Percentiles rank a stretch among this genome's conserved stretches.
Conservation (phyloP, 176 grass and related monocot genomes). For the Microstegium vimineum region DNA sequence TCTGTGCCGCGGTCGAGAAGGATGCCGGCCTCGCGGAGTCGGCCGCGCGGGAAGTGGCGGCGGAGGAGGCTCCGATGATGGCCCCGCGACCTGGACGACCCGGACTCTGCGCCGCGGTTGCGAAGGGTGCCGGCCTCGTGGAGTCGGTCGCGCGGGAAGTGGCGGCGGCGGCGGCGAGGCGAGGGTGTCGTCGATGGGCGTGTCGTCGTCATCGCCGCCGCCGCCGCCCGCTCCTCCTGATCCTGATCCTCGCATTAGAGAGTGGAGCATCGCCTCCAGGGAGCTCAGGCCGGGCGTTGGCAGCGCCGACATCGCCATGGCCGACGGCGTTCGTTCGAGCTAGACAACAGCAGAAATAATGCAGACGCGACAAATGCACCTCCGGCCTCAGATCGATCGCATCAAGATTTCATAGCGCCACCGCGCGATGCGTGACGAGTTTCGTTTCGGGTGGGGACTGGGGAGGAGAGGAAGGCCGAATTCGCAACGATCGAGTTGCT, state of each 20-base stretch:
- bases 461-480: neutral
- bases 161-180: constrained; percentile 14
- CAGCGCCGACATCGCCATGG: neutral
- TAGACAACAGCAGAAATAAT: neutral
- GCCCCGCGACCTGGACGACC: neutral
- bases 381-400: too few species aligned
- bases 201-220: neutral
- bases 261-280: constrained; percentile 29
- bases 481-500: constrained; percentile 13
- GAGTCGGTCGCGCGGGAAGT: constrained; percentile 24
- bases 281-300: constrained; percentile 15
- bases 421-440: neutral
- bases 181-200: neutral
- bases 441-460: too few species aligned
- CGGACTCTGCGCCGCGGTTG: neutral
- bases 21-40: too few species aligned
- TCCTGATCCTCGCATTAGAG: constrained; percentile 12
- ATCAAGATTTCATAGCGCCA: neutral
- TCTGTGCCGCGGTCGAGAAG: too few species aligned
- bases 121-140: constrained; percentile 3
- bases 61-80: neutral
- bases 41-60: too few species aligned
- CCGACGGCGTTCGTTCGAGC: too few species aligned
- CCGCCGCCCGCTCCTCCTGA: neutral
- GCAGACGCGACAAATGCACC: neutral